A percentile compares a stretch with the other conserved stretches of the same genome.
phyloP scores from a whole-genome alignment of 805 yeast genomes.

The Hanseniaspora hatyaiensis region DNA sequence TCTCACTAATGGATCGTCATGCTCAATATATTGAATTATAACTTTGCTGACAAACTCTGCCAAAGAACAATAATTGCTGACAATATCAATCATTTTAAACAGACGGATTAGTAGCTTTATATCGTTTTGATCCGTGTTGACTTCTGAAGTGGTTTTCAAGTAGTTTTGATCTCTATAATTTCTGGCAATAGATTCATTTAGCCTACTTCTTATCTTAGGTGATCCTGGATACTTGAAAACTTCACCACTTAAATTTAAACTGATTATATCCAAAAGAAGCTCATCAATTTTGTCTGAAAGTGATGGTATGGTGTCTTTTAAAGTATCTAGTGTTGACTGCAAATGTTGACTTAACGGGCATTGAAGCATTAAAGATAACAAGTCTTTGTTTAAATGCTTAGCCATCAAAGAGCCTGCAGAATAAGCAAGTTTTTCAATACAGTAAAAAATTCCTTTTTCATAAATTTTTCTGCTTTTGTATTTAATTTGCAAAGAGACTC shows the following conservation, averaged over 20 bases:
- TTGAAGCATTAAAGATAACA: slow-evolving; percentile 63
- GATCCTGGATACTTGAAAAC: slow-evolving; percentile 77
- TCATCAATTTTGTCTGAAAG: slow-evolving; percentile 61
- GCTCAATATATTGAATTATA: slow-evolving; percentile 72
- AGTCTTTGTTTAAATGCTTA: slow-evolving; percentile 71
- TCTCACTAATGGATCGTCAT: slow-evolving; percentile 66
- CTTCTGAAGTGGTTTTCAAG: slow-evolving; percentile 50
- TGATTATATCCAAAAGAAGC: slow-evolving; percentile 56
- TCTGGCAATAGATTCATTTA: slow-evolving; percentile 55
- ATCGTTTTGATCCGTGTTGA: slow-evolving; percentile 37
- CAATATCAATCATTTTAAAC: slow-evolving; percentile 59
- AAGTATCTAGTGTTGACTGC: slow-evolving; percentile 58
- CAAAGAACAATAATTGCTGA: slow-evolving; percentile 64
- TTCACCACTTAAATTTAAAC: slow-evolving; percentile 69
- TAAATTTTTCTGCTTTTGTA: slow-evolving; percentile 53
- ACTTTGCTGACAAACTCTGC: slow-evolving; percentile 82
- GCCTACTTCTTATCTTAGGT: slow-evolving; percentile 51
- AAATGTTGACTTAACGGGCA: slow-evolving; percentile 78
- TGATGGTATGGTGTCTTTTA: slow-evolving; percentile 68
- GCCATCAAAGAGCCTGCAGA: slow-evolving; percentile 92
- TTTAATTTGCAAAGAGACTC: slow-evolving; percentile 56
- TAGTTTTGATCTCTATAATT: slow-evolving; percentile 68
- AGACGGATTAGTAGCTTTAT: slow-evolving; percentile 58
- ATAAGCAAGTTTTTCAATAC: slow-evolving; percentile 71
- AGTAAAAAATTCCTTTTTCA: slow-evolving; percentile 77